These are phyloP conservation scores for Coniosporium apollinis DNA, from an alignment of 495 filamentous ascomycete species.

Conservation along the genomic window DNA sequence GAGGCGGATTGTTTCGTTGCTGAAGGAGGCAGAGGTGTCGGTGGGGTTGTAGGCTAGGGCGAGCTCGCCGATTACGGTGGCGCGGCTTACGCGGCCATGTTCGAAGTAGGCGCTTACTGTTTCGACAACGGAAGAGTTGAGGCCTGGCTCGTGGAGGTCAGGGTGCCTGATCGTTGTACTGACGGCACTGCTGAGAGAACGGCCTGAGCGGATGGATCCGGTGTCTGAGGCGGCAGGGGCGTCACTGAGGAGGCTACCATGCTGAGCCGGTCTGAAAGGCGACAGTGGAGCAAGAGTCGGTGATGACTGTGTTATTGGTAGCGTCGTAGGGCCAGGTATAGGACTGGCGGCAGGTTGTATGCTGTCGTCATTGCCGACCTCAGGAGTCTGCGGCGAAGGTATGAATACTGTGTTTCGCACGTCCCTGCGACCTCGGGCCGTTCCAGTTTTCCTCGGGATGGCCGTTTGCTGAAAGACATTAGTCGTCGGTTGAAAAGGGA, in stretches of 20 bases:
- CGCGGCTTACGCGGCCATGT: constrained; percentile 49
- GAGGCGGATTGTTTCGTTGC: constrained; percentile 55
- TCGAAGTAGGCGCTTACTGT: constrained; percentile 76
- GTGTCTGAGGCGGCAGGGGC: constrained; percentile 63
- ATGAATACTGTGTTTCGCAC: constrained; percentile 39
- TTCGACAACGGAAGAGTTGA: constrained; percentile 86
- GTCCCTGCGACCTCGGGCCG: constrained; percentile 74
- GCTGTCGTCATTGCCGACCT: constrained; percentile 1
- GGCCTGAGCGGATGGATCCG: constrained; percentile 76
- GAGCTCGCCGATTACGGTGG: constrained; percentile 74
- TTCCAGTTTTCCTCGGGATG: constrained; percentile 46
- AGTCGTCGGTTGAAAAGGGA: background rate
- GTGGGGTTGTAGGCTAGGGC: constrained; percentile 66
- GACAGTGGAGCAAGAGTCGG: constrained; percentile 7
- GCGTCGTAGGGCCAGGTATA: background rate
- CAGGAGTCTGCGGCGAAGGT: constrained; percentile 12
- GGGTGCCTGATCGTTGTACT: constrained; percentile 51
- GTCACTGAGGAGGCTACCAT: constrained; percentile 21
- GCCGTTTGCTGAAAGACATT: constrained; percentile 38
- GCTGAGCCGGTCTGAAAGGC: constrained; percentile 20
- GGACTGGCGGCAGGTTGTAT: background rate
- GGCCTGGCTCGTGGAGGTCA: constrained; percentile 61
- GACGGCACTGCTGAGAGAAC: constrained; percentile 50
- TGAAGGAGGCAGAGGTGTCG: constrained; percentile 30
- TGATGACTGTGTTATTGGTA: constrained; percentile 1